A percentile compares a stretch with the other conserved stretches of the same genome.
Evolutionary conservation across 2,329 filamentous ascomycete species (phyloP).

Genomic region (Arthroderma sp.): DNA sequence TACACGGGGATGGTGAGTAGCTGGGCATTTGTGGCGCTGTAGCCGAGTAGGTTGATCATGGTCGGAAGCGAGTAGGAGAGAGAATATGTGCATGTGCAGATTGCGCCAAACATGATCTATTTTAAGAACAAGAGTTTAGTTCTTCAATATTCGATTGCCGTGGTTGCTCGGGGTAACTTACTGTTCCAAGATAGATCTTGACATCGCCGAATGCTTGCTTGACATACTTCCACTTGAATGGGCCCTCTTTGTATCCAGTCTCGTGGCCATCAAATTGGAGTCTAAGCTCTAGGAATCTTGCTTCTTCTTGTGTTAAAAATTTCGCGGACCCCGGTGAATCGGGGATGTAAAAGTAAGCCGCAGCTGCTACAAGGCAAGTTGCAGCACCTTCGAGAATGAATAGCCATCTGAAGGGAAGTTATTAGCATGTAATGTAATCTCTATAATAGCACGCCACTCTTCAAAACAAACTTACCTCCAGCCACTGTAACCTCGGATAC

Average conservation of each 20-base stretch:
- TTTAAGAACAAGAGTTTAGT: neutral
- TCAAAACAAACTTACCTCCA: neutral
- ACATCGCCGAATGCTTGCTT: neutral
- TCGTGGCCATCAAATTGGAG: neutral
- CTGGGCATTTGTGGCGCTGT: constrained; percentile 24
- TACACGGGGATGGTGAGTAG: constrained; percentile 26
- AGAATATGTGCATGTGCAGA: constrained; percentile 2
- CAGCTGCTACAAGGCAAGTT: neutral
- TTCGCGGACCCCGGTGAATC: neutral
- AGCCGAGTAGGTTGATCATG: constrained; percentile 15
- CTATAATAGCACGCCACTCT: neutral
- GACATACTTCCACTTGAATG: neutral
- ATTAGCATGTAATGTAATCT: neutral
- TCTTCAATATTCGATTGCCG: neutral
- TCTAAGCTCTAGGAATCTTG: neutral
- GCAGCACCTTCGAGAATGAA: constrained; percentile 1
- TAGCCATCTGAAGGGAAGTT: neutral
- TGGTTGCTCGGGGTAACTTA: neutral
- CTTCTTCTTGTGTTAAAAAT: neutral
- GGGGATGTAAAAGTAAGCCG: neutral
- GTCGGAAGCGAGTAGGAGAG: constrained; percentile 3
- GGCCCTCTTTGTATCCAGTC: neutral
- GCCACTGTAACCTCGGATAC: constrained; percentile 13
- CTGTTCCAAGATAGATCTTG: constrained; percentile 1
- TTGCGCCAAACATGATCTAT: constrained; percentile 3